These are phyloP conservation scores for Delitschia confertaspora DNA, from an alignment of 495 filamentous ascomycete genomes.

Conservation along the genomic window DNA sequence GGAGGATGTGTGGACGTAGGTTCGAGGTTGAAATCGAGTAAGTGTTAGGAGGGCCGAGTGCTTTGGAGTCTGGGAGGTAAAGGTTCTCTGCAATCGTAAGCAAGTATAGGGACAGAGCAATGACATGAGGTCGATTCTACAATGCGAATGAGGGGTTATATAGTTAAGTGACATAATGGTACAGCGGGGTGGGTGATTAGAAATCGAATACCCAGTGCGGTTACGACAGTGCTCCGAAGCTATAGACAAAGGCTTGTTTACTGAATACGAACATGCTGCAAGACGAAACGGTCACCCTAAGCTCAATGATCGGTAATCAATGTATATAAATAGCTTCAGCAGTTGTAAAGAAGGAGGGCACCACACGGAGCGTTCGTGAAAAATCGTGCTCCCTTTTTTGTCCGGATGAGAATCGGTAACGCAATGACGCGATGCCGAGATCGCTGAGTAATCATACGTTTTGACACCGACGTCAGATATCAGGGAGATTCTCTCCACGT, in stretches of 20 bases:
- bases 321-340: not conserved
- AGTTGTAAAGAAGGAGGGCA: too few species aligned
- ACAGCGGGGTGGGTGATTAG: too few species aligned
- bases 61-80: slow-evolving; percentile 2
- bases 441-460: not conserved
- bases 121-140: slow-evolving; percentile 11
- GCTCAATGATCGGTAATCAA: not conserved
- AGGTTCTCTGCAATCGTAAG: not conserved
- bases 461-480: too few species aligned
- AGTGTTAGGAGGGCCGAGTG: not conserved
- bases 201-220: too few species aligned
- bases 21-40: not conserved
- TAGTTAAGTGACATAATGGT: too few species aligned
- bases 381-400: too few species aligned
- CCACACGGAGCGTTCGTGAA: too few species aligned
- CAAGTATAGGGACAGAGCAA: not conserved
- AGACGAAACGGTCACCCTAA: not conserved
- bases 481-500: too few species aligned
- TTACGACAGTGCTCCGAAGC: too few species aligned
- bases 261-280: not conserved
- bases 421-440: slow-evolving; percentile 1
- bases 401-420: too few species aligned
- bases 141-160: slow-evolving; percentile 1
- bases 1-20: slow-evolving; percentile 12
- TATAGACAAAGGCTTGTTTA: not conserved